These are phyloP conservation scores for Lomentospora prolificans DNA, from an alignment of 2,329 filamentous ascomycete genomes.

Conservation along the genomic window DNA sequence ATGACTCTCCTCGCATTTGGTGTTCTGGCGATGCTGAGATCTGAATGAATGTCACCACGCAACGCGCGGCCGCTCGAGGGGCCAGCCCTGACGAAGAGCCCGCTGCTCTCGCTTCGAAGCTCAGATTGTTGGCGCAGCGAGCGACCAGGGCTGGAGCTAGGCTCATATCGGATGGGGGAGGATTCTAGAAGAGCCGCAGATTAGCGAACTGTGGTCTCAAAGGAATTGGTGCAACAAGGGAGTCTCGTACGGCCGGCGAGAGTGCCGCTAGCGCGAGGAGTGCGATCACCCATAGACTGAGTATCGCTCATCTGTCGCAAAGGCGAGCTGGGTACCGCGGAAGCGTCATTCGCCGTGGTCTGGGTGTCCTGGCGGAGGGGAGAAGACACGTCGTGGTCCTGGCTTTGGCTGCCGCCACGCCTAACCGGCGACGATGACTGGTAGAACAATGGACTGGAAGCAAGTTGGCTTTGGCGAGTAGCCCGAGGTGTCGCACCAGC, in stretches of 20 bases:
- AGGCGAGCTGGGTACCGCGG: constrained; percentile 45
- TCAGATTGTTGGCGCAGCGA: constrained; percentile 55
- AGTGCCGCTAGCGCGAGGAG: constrained; percentile 63
- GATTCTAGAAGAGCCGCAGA: constrained; percentile 61
- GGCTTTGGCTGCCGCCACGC: constrained; percentile 17
- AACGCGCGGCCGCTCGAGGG: constrained; percentile 44
- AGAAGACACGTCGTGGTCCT: constrained; percentile 35
- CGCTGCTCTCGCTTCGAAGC: constrained; percentile 73
- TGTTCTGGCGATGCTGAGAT: constrained; percentile 48
- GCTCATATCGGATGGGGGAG: constrained; percentile 82
- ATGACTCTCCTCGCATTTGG: constrained; percentile 44
- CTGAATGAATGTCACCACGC: constrained; percentile 81
- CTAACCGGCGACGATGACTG: constrained; percentile 35
- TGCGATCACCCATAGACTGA: constrained; percentile 44
- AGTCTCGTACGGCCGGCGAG: constrained; percentile 8
- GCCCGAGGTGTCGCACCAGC: constrained; percentile 33
- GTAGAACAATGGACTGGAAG: constrained; percentile 77
- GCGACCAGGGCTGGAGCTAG: constrained; percentile 78
- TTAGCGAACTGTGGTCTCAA: too few relatives aligned
- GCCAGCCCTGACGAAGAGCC: constrained; percentile 56
- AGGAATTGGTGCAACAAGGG: too few relatives aligned
- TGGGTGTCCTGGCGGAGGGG: constrained; percentile 47
- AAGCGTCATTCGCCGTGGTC: constrained; percentile 29
- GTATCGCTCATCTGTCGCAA: constrained; percentile 49
- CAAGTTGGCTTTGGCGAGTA: constrained; percentile 39